Conservation (phyloP, 352 stramenopile species). For the Phytopythium montanum region DNA sequence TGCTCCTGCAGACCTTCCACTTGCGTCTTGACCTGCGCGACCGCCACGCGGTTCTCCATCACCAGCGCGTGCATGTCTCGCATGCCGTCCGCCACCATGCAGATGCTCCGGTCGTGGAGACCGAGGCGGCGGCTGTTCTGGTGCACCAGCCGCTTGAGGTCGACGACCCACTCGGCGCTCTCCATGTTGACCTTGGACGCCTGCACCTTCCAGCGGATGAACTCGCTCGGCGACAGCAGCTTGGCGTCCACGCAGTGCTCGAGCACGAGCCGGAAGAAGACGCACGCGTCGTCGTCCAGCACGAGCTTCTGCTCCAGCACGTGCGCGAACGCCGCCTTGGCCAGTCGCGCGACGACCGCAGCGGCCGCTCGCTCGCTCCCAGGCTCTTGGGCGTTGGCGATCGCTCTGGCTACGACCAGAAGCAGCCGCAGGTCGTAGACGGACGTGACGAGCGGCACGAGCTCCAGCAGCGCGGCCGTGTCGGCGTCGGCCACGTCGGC, state of each 20-base stretch:
- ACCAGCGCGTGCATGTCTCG: constrained; percentile 12
- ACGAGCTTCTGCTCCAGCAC: constrained; percentile 25
- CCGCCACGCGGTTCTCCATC: constrained; percentile 12
- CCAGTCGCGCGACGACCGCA: background rate
- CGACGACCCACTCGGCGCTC: constrained; percentile 27
- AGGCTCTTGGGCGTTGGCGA: background rate
- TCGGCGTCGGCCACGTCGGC: too few relatives aligned
- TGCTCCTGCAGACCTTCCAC: constrained; percentile 9
- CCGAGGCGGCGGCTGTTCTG: constrained; percentile 17
- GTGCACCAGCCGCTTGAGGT: constrained; percentile 27
- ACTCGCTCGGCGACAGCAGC: constrained; percentile 13
- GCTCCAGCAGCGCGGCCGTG: constrained; percentile 8
- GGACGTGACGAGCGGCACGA: constrained; percentile 28
- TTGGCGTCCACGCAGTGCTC: constrained; percentile 14
- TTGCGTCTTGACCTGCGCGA: constrained; percentile 5
- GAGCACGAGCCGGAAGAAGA: constrained; percentile 31
- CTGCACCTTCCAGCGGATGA: constrained; percentile 23
- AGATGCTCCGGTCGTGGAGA: constrained; percentile 14
- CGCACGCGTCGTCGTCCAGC: constrained; percentile 22
- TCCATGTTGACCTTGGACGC: constrained; percentile 33
- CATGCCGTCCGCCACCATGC: constrained; percentile 12
- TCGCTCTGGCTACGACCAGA: constrained; percentile 13
- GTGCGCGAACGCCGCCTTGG: constrained; percentile 23
- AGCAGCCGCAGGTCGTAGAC: constrained; percentile 30
- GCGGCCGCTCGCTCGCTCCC: background rate